These are phyloP conservation scores for Porodaedalea pini DNA, from an alignment of 1,284 basidiomycete genomes.

Conservation along the genomic window DNA sequence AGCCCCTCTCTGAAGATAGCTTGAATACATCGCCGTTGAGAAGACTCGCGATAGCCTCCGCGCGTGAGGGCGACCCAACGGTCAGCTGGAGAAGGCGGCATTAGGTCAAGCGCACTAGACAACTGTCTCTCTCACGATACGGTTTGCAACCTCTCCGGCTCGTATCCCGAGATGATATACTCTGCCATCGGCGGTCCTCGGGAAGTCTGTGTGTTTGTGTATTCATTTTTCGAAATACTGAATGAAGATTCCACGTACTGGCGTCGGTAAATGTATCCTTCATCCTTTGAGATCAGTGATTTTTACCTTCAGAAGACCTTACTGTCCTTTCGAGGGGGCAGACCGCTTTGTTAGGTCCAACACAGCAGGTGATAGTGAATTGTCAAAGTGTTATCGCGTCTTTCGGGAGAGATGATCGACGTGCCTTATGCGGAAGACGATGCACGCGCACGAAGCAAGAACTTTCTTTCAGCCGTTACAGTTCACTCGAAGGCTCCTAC, in stretches of 20 bases:
- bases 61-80: slow-evolving; percentile 71
- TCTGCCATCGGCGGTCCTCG: slow-evolving; percentile 62
- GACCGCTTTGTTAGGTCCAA: too few relatives aligned
- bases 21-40: slow-evolving; percentile 60
- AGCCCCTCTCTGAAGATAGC: slow-evolving; percentile 71
- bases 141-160: slow-evolving; percentile 75
- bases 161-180: slow-evolving; percentile 77
- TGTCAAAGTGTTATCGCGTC: too few relatives aligned
- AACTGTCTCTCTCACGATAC: slow-evolving; percentile 51
- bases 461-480: neutral
- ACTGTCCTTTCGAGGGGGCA: too few relatives aligned
- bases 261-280: slow-evolving; percentile 57
- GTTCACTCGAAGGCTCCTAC: too few relatives aligned
- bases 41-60: slow-evolving; percentile 52
- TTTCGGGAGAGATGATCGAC: neutral
- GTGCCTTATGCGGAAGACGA: neutral
- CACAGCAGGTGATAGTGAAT: too few relatives aligned
- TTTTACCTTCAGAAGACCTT: too few relatives aligned
- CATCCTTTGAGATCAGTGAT: slow-evolving; percentile 36
- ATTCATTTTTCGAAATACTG: slow-evolving; percentile 3
- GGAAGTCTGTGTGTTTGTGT: slow-evolving; percentile 53
- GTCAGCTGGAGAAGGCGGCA: slow-evolving; percentile 49
- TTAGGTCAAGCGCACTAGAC: neutral
- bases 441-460: too few relatives aligned
- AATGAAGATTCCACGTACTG: slow-evolving; percentile 39